Evolutionary conservation across 78 protist species (phyloP), one percentile per base, ranked within the genome.

Genomic region (Polysphondylium violaceum): DNA sequence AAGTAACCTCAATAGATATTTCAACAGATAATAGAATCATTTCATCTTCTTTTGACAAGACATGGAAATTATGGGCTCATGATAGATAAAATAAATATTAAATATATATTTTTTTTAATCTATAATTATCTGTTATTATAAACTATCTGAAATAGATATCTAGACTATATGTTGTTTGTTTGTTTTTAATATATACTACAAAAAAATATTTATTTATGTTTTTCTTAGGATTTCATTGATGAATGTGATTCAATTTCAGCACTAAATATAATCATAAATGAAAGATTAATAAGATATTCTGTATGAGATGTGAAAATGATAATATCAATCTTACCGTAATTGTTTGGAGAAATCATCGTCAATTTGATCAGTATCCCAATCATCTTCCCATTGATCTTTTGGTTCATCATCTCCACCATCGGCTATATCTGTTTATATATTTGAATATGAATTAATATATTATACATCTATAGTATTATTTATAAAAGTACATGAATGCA

Each of bases 281-380:
- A 51, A 35, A 53, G 1, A 47, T 21, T 33, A 35, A 21, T 41
- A n/a, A 27, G 59, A 1, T 35, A 33, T 27, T 69, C 19, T 0
- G 3, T n/a, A 3, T 9, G 8, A 6, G 25, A 11, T 53, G 19
- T 25, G 12, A n/a, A 4, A 23, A 55, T 74, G 16, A n/a, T 33
- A 17, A 27, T 25, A 29, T 17, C 12, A 67, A n/a, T 16, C 14
- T 0, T 60, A 87, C 93, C 93, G 74, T 68, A 88, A 61, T 72
- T 88, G 94, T 75, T 88, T 43, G 16, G 94, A 88, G 65, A 88
- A 88, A 33, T 88, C 94, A 23, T 88, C 94, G 53, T 88, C 94
- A 16, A 88, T 67, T 36, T 88, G 74, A 23, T 88, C 94, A 25
- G 86, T 78, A 72, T 69, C 94, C 94, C 94, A 88, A 76, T 88